Base-by-base conservation (phyloP, 148 eudicot genomes). In the Dysphania ambrosioides region DNA sequence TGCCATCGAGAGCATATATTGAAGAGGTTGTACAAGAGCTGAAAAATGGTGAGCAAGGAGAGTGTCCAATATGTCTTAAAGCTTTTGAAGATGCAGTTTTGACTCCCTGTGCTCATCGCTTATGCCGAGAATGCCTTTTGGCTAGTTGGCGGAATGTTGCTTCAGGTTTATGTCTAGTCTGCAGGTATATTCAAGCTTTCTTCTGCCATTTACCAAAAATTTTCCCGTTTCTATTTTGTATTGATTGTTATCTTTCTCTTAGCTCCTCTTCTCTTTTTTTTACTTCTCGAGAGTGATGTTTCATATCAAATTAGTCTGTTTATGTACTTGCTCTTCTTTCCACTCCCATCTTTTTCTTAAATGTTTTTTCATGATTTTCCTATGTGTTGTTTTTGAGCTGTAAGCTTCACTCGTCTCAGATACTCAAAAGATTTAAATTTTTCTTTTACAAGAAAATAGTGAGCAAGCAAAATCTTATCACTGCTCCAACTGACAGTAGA, bases 141-240 rank as follows among this genome's bases (percentile, higher is more conserved):
- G 85, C 97, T 36, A 94, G 97, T 85, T 94, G 98, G 98, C 88
- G 91, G 72, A 87, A 85, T 81, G 81, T 89, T 68, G 73, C 87
- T 67, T 88, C 90, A 68, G 97, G 98, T 44, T 87, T 91, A 77
- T 94, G 98, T 80, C 98, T 97, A 80, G 98, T 94, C 82, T 94
- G n/a, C n/a, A n/a, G n/a, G n/a, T n/a, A n/a, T n/a, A n/a, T n/a
- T n/a, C n/a, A n/a, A n/a, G n/a, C n/a, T n/a, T n/a, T n/a, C n/a
- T n/a, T n/a, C n/a, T n/a, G n/a, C n/a, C n/a, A n/a, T n/a, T n/a
- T n/a, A n/a, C 13, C 32, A 31, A 30, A n/a, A 19, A 5, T 24
- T 5, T 68, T 68, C 9, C 55, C 8, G 27, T 49, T 74, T 21
- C 49, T 56, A 2, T 44, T 63, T 62, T 62, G 31, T 36, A 72